Base-by-base conservation (phyloP, 2,329 filamentous ascomycete genomes). In the Aureobasidium sp. region DNA sequence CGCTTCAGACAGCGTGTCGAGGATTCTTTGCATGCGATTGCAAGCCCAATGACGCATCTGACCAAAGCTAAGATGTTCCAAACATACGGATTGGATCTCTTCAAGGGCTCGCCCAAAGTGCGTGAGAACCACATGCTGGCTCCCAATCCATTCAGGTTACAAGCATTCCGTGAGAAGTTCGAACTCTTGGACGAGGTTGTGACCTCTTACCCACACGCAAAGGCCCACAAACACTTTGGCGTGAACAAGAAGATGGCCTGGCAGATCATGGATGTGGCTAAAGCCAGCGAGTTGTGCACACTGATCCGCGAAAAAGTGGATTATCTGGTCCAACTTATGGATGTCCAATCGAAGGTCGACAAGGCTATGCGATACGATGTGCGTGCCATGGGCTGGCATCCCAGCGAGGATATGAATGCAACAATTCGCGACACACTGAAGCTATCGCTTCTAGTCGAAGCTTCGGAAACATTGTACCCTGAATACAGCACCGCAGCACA, bases 351-450 rank as follows among this genome's bases (percentile, higher is more conserved):
- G 52, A 69, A 74, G 44, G 73, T 79, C 1, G 76, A 79, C 65
- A 67, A 74, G 13, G 77, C 72, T 13, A 75, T 76, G 67, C 70
- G 73, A 39, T 74, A 74, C 63, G 77, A 79, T 57, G 78, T 79
- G 61, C 73, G 73, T 41, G 72, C 73, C 13, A 75, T 79, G 67
- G 77, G 76, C n/a, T 79, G 77, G 77, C 77, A 79, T 66, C 71
- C 78, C 3, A 63, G 68, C 13, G 69, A 68, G 21, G 72, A 74
- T 62, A 65, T 69, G 15, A 62, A 61, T n/a, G 63, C 68, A 1
- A 67, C 69, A 13, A 67, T 69, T 3, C 62, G 65, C 50, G 77
- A 79, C 58, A 70, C 75, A 9, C 72, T 72, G 10, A 79, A 79
- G 66, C 66, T 79, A n/a, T 67, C 70, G 21, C 69, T 79, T 8